These are phyloP conservation scores for Penicillium paxilli DNA, from an alignment of 495 filamentous ascomycete genomes.

Conservation along the genomic window DNA sequence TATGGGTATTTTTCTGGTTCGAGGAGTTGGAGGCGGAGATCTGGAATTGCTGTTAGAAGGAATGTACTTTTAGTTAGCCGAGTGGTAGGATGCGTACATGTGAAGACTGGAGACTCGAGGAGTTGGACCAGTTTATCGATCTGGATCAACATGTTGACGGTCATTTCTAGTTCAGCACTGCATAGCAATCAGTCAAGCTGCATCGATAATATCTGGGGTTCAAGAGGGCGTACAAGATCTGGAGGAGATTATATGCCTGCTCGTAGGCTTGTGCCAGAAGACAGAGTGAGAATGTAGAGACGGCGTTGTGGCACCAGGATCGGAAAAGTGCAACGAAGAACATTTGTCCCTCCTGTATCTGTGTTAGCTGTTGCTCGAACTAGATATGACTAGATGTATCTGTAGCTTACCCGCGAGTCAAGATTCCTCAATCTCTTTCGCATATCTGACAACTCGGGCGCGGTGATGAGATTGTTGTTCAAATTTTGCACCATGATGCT, in stretches of 20 bases:
- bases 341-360: slow-evolving; percentile 76
- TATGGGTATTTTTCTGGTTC: slow-evolving; percentile 96
- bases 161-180: slow-evolving; percentile 97
- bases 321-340: slow-evolving; percentile 94
- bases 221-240: slow-evolving; percentile 74
- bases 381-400: too few relatives aligned
- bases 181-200: slow-evolving; percentile 36
- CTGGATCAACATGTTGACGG: slow-evolving; percentile 96
- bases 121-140: slow-evolving; percentile 99
- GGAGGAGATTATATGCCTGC: slow-evolving; percentile 93
- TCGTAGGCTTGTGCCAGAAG: slow-evolving; percentile 97
- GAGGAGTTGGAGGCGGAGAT: slow-evolving; percentile 94
- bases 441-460: slow-evolving; percentile 88
- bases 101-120: slow-evolving; percentile 96
- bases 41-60: too few relatives aligned
- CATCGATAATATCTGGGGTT: too few relatives aligned
- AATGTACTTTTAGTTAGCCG: background rate
- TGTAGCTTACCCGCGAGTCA: slow-evolving; percentile 70
- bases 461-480: slow-evolving; percentile 98
- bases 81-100: slow-evolving; percentile 57
- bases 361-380: slow-evolving; percentile 11
- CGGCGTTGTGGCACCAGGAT: slow-evolving; percentile 98
- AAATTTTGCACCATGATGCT: slow-evolving; percentile 99
- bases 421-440: slow-evolving; percentile 87
- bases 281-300: slow-evolving; percentile 95